Evolutionary conservation across 192 early-diverging fungal species (phyloP).

Genomic region (Diversispora eburnea): DNA sequence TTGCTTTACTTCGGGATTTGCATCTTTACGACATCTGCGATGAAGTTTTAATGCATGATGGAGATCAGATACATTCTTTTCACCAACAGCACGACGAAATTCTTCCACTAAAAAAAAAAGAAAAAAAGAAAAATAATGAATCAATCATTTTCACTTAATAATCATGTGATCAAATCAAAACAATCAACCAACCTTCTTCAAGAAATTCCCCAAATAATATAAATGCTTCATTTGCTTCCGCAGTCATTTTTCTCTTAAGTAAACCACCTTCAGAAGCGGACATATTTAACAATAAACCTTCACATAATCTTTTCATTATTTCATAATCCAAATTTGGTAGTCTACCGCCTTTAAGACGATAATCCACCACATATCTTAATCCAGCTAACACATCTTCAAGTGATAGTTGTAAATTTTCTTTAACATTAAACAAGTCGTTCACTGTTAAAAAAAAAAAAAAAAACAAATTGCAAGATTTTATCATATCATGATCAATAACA

Average conservation of each 20-base stretch:
- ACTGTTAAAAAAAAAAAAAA: slow-evolving; percentile 37
- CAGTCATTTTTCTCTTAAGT: slow-evolving; percentile 57
- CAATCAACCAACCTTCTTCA: slow-evolving; percentile 61
- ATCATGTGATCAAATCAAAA: not conserved
- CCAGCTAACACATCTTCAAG: slow-evolving; percentile 80
- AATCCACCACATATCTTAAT: slow-evolving; percentile 92
- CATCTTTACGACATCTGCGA: slow-evolving; percentile 63
- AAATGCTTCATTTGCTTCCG: slow-evolving; percentile 83
- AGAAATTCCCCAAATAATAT: slow-evolving; percentile 93
- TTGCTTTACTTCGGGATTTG: slow-evolving; percentile 66
- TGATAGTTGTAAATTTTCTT: slow-evolving; percentile 62
- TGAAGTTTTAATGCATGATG: slow-evolving; percentile 75
- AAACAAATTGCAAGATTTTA: not conserved
- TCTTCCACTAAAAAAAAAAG: slow-evolving; percentile 61
- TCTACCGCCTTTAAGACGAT: slow-evolving; percentile 81
- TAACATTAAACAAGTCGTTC: slow-evolving; percentile 79
- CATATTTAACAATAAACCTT: slow-evolving; percentile 82
- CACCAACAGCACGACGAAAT: slow-evolving; percentile 78
- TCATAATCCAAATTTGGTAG: slow-evolving; percentile 73
- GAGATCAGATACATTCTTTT: slow-evolving; percentile 76
- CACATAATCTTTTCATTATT: slow-evolving; percentile 83
- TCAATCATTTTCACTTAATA: not conserved
- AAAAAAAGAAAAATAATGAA: not conserved
- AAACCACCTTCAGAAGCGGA: slow-evolving; percentile 58
- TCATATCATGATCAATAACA: not conserved